Base-by-base conservation (phyloP, 176 grass and related monocot genomes). In the Ensete glaucum region DNA sequence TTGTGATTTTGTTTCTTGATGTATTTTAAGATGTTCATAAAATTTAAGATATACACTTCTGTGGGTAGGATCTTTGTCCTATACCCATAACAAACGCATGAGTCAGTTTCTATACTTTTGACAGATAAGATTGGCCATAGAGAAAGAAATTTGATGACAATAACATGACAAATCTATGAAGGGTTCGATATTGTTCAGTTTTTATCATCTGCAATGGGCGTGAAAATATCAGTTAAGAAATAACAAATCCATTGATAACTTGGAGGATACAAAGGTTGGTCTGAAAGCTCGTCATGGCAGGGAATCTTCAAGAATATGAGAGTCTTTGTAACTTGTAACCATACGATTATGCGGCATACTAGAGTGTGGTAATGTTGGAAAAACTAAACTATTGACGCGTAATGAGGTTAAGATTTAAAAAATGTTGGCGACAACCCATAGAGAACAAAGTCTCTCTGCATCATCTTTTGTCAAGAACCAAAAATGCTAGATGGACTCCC, bases 1-100 rank as follows among this genome's bases (percentile, higher is more conserved):
- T 73, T 70, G 48, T 58, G 53, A 53, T 9, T 15, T 54, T 75
- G 19, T 72, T n/a, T 19, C 53, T 0, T 54, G 67, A 72, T 77
- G 24, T 57, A 27, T 57, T 12, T 43, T 43, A 6, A 43, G 34
- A 43, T 43, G 34, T 43, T 43, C 34, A 43, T 43, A 43, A 43
- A 43, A 43, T 43, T 43, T 0, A 6, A 43, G 34, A 43, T 43
- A 43, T 43, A 43, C 34, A 0, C 34, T 6, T 43, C 34, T 43
- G 34, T 43, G 5, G 34, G 34, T 43, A 43, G 34, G 34, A 43
- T 43, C 34, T 43, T 43, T 43, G 34, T 43, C 34, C 34, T 43
- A 43, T 43, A 43, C 34, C 34, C 34, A 43, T 0, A 67, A 67
- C 25, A 5, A 29, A 26, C 16, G 15, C 1, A 67, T 16, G 64